phyloP scores from a whole-genome alignment of 1,139 yeast genomes.

The Taiozyma sp. region DNA sequence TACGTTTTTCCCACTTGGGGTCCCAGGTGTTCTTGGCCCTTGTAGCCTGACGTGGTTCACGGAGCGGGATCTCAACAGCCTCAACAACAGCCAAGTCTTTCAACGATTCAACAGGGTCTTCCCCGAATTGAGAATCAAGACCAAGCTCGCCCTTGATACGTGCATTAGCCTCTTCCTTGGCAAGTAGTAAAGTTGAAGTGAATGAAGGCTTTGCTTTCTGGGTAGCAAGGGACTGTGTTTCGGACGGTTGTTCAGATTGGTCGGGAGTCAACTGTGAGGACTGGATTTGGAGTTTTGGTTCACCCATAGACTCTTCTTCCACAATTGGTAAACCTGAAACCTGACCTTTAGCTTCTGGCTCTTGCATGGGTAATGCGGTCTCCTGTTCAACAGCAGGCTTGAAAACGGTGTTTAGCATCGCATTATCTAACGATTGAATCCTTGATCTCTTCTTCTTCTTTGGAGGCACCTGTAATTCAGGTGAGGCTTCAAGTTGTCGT shows the following conservation, averaged over 20 bases:
- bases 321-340: neutral
- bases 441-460: slow-evolving; percentile 12
- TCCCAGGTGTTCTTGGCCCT: slow-evolving; percentile 4
- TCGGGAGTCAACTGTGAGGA: neutral
- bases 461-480: slow-evolving; percentile 1
- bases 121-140: slow-evolving; percentile 24
- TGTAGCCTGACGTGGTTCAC: slow-evolving; percentile 1
- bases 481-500: slow-evolving; percentile 1
- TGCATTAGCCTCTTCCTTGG: slow-evolving; percentile 28
- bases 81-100: slow-evolving; percentile 30
- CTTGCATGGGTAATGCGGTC: neutral
- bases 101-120: slow-evolving; percentile 26
- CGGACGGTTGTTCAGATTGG: neutral
- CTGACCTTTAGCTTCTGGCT: neutral
- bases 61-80: slow-evolving; percentile 14
- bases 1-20: slow-evolving; percentile 27
- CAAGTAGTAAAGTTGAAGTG: slow-evolving; percentile 22
- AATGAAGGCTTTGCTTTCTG: slow-evolving; percentile 8
- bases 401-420: slow-evolving; percentile 1
- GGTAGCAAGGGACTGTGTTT: neutral
- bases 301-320: neutral
- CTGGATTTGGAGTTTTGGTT: neutral
- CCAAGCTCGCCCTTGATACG: slow-evolving; percentile 28
- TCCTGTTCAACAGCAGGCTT: neutral
- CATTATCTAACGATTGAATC: slow-evolving; percentile 8